Conservation (phyloP, 495 filamentous ascomycete genomes). For the Cercophora samala region DNA sequence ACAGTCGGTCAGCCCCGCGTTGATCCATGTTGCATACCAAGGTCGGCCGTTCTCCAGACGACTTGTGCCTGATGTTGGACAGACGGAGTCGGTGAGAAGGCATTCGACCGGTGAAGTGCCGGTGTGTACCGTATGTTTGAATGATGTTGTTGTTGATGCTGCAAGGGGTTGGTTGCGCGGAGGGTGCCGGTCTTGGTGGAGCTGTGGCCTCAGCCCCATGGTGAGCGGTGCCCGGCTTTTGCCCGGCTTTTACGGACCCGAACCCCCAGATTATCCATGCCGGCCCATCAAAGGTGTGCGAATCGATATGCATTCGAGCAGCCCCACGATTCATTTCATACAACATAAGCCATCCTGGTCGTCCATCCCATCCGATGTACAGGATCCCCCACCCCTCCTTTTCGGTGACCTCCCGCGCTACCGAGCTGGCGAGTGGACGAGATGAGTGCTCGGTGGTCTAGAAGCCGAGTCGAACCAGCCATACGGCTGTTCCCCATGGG, state of each 20-base stretch:
- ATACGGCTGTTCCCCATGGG: slow-evolving; percentile 8
- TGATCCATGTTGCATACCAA: background rate
- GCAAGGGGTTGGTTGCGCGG: background rate
- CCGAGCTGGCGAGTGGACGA: background rate
- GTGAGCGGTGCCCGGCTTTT: background rate
- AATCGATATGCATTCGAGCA: background rate
- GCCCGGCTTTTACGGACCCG: background rate
- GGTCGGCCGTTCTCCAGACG: background rate
- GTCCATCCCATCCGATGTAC: background rate
- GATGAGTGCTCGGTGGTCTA: slow-evolving; percentile 2
- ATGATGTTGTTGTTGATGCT: background rate
- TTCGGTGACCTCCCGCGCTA: background rate
- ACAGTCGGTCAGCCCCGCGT: no score
- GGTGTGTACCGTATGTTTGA: background rate
- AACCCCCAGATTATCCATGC: background rate
- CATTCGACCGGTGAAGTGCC: background rate
- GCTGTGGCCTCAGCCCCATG: background rate
- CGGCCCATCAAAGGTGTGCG: background rate
- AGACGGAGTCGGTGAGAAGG: background rate
- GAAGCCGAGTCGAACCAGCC: background rate
- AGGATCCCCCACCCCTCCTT: slow-evolving; percentile 2
- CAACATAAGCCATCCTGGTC: no score
- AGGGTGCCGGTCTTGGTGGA: background rate
- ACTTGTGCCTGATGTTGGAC: background rate
- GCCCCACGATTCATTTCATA: background rate